Conservation (phyloP, 2,329 filamentous ascomycete species). For the Ophiosphaerella herpotricha region DNA sequence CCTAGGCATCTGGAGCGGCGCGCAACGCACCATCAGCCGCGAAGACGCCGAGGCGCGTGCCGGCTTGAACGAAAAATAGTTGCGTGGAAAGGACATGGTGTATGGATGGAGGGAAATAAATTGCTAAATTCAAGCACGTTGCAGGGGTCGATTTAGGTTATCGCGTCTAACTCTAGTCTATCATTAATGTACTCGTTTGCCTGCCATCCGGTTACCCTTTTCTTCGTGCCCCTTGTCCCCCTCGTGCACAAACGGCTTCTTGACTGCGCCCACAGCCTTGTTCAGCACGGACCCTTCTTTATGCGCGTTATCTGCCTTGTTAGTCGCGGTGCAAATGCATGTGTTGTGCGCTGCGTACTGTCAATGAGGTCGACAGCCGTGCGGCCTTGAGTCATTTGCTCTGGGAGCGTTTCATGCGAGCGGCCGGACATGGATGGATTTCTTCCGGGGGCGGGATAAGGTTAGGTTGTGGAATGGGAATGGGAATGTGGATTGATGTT, state of each 20-base stretch:
- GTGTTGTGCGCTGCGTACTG: background rate
- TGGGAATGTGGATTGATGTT: too few species aligned
- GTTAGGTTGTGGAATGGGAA: too few species aligned
- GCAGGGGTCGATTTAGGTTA: too few species aligned
- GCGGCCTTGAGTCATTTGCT: background rate
- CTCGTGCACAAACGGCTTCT: background rate
- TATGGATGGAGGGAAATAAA: background rate
- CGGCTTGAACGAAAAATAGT: constrained; percentile 27
- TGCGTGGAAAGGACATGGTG: background rate
- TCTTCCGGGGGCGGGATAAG: too few species aligned
- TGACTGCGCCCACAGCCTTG: background rate
- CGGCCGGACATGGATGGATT: background rate
- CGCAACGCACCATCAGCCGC: constrained; percentile 32
- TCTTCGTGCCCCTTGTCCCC: background rate
- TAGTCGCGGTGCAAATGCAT: background rate
- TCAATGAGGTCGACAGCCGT: constrained; percentile 1
- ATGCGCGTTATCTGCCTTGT: background rate
- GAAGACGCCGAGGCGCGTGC: constrained; percentile 45
- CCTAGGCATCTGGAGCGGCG: constrained; percentile 41
- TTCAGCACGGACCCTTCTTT: background rate
- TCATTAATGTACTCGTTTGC: background rate
- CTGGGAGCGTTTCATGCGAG: background rate
- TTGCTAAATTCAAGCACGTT: too few species aligned
- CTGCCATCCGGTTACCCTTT: background rate
- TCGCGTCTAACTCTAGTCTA: background rate